A percentile compares a stretch with the other conserved stretches of the same genome.
Evolutionary conservation across 176 grass and related monocot genomes (phyloP).

Genomic region (Alopecurus myosuroides): DNA sequence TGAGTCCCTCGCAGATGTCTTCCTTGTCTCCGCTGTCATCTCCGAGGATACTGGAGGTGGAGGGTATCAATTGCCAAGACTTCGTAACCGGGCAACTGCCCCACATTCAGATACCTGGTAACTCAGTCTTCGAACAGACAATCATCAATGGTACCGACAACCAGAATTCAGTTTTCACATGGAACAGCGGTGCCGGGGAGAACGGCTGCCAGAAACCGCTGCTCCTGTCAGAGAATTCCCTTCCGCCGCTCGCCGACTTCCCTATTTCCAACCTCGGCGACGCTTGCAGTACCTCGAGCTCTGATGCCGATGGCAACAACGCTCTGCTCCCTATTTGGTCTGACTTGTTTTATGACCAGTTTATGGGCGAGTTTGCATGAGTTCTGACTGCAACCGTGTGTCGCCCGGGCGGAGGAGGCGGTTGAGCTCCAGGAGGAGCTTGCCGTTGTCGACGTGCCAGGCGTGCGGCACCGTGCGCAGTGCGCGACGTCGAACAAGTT

Average conservation of each 20-base stretch:
- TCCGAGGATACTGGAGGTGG: conserved; percentile 23
- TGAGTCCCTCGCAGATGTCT: conserved; percentile 49
- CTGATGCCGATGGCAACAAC: conserved; percentile 50
- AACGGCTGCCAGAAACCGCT: conserved; percentile 37
- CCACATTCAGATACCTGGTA: conserved; percentile 49
- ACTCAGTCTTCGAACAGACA: conserved; percentile 43
- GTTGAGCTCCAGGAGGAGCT: too few species aligned
- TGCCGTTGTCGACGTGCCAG: too few species aligned
- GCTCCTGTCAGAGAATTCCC: conserved; percentile 43
- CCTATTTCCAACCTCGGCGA: conserved; percentile 61
- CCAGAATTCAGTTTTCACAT: conserved; percentile 22
- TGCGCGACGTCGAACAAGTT: too few species aligned
- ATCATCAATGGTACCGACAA: conserved; percentile 31
- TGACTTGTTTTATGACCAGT: conserved; percentile 64
- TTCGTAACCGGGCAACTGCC: conserved; percentile 23
- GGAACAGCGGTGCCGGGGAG: conserved; percentile 31
- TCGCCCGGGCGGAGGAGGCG: too few species aligned
- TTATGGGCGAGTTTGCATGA: conserved; percentile 59
- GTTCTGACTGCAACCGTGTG: conserved; percentile 18
- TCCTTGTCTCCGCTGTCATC: conserved; percentile 53
- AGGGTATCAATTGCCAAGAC: conserved; percentile 27
- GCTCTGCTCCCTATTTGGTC: conserved; percentile 43
- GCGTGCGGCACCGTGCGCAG: too few species aligned
- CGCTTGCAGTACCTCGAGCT: conserved; percentile 65
- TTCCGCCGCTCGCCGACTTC: conserved; percentile 69